A percentile compares a stretch with the other conserved stretches of the same genome.
Conservation (phyloP, 1,139 yeast genomes). For the Candida pseudoviswanathii region DNA sequence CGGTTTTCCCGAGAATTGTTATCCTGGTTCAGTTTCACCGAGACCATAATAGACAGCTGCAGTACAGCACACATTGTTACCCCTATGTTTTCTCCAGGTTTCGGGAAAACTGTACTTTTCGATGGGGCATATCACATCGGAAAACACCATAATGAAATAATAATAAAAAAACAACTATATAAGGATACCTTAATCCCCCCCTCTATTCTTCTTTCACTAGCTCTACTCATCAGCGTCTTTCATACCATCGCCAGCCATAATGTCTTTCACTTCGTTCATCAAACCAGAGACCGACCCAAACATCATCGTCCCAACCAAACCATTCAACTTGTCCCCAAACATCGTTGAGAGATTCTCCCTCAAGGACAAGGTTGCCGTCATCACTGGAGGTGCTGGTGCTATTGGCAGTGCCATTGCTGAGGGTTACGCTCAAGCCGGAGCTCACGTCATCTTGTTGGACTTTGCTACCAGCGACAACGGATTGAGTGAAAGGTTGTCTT, state of each 20-base stretch:
- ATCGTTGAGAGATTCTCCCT: constrained; percentile 56
- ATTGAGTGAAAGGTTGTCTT: background rate
- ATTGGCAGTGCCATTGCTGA: constrained; percentile 80
- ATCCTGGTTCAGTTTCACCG: constrained; percentile 1
- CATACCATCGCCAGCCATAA: background rate
- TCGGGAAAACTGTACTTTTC: constrained; percentile 3
- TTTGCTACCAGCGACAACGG: background rate
- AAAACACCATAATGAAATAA: background rate
- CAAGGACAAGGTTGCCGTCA: constrained; percentile 75
- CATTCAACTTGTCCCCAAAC: constrained; percentile 26
- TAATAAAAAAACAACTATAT: background rate
- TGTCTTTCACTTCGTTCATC: constrained; percentile 21
- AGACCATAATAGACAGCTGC: background rate
- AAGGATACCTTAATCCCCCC: background rate
- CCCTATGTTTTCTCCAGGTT: background rate
- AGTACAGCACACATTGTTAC: background rate
- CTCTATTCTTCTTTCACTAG: too few relatives aligned
- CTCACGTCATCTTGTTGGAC: background rate
- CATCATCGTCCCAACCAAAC: constrained; percentile 24
- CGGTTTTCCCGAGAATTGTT: constrained; percentile 1
- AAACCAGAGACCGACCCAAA: constrained; percentile 25
- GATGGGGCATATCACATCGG: background rate
- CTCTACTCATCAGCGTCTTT: too few relatives aligned
- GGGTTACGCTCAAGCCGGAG: background rate
- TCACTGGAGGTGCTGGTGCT: constrained; percentile 85